These are phyloP conservation scores for Penicilliopsis zonata DNA, from an alignment of 495 filamentous ascomycete genomes.

Conservation along the genomic window DNA sequence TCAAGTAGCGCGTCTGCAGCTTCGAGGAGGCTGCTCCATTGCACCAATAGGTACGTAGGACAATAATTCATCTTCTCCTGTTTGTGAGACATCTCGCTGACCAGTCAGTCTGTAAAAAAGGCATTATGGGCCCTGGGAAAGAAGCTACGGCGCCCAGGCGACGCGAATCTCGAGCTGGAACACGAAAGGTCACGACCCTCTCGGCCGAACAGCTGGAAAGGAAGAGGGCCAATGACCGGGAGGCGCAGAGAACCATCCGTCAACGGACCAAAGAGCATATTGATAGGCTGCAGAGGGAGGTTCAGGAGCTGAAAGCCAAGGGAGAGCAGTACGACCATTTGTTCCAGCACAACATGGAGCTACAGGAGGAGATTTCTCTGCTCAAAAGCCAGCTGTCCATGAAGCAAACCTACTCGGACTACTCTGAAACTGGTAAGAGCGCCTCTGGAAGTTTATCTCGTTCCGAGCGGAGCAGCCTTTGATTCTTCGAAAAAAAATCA, in stretches of 20 bases:
- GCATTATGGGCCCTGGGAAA: constrained; percentile 9
- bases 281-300: constrained; percentile 37
- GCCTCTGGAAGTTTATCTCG: background rate
- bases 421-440: constrained; percentile 3
- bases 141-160: constrained; percentile 13
- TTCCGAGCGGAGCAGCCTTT: background rate
- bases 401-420: constrained; percentile 7
- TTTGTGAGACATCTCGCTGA: too few relatives aligned
- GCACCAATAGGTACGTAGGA: too few relatives aligned
- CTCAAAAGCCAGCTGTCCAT: constrained; percentile 29
- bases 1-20: too few relatives aligned
- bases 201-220: constrained; percentile 48
- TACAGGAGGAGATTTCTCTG: constrained; percentile 39
- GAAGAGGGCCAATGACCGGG: constrained; percentile 52
- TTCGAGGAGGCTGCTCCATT: too few relatives aligned
- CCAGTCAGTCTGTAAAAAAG: constrained; percentile 1
- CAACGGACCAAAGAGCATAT: constrained; percentile 49
- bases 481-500: background rate
- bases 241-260: constrained; percentile 51
- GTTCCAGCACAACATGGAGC: constrained; percentile 38
- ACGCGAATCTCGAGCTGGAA: constrained; percentile 42
- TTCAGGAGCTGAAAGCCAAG: constrained; percentile 35
- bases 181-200: constrained; percentile 45
- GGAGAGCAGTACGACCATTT: constrained; percentile 36
- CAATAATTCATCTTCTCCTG: too few relatives aligned